Evolutionary conservation across 352 stramenopile species (phyloP).

Genomic region (Phytophthora melonis): DNA sequence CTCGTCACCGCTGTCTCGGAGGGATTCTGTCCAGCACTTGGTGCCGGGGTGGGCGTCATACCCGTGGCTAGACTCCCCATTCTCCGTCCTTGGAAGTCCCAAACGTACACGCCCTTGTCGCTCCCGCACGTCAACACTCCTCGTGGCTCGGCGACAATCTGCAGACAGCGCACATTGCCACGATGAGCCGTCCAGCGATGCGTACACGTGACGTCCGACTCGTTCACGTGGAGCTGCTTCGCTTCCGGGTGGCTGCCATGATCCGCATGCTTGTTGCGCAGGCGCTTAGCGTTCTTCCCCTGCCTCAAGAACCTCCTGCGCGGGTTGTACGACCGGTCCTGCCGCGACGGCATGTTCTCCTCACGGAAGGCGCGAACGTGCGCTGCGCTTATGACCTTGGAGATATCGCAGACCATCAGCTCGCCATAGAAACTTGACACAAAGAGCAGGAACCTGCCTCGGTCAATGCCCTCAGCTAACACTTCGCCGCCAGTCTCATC

Average conservation of each 20-base stretch:
- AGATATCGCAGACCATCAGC: slow-evolving; percentile 63
- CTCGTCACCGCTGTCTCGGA: neutral
- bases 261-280: slow-evolving; percentile 43
- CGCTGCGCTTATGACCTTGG: slow-evolving; percentile 49
- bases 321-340: slow-evolving; percentile 77
- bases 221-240: slow-evolving; percentile 31
- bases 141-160: slow-evolving; percentile 66
- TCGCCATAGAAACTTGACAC: slow-evolving; percentile 52
- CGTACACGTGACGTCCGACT: slow-evolving; percentile 51
- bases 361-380: slow-evolving; percentile 61
- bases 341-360: slow-evolving; percentile 62
- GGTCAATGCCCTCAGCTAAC: slow-evolving; percentile 55
- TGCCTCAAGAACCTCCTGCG: slow-evolving; percentile 73
- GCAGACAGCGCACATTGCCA: slow-evolving; percentile 57
- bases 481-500: slow-evolving; percentile 69
- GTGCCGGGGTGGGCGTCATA: slow-evolving; percentile 2
- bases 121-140: slow-evolving; percentile 70
- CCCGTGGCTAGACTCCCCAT: slow-evolving; percentile 48
- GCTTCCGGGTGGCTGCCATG: slow-evolving; percentile 12
- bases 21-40: neutral
- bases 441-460: slow-evolving; percentile 59
- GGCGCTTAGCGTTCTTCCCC: slow-evolving; percentile 66
- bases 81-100: slow-evolving; percentile 56
- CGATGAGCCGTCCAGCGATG: slow-evolving; percentile 64
- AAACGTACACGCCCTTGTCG: slow-evolving; percentile 71